Conservation (phyloP, 2,329 filamentous ascomycete genomes). For the Bipolaris oryzae region DNA sequence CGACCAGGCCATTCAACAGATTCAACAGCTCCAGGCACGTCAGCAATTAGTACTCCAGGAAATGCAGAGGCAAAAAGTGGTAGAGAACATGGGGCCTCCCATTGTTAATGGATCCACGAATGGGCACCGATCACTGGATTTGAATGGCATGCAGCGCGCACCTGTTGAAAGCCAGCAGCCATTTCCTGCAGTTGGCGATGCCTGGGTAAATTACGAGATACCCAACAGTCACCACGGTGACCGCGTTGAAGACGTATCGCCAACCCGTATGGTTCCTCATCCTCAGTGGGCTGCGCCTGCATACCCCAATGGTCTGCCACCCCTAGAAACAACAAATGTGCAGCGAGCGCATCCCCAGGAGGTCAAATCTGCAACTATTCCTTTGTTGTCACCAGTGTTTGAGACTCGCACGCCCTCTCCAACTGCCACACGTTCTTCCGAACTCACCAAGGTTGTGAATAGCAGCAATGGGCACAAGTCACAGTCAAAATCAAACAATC, state of each 20-base stretch:
- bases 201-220: conserved; percentile 36
- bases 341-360: conserved; percentile 47
- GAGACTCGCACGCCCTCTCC: conserved; percentile 76
- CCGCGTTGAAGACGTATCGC: conserved; percentile 36
- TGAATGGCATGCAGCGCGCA: conserved; percentile 30
- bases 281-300: conserved; percentile 39
- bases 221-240: conserved; percentile 30
- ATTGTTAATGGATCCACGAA: conserved; percentile 39
- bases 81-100: conserved; percentile 25
- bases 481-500: conserved; percentile 36
- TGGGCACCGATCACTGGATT: conserved; percentile 21
- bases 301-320: conserved; percentile 39
- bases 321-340: conserved; percentile 53
- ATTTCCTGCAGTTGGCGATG: conserved; percentile 35
- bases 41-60: conserved; percentile 43
- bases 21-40: conserved; percentile 36
- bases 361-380: conserved; percentile 49
- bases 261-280: conserved; percentile 36
- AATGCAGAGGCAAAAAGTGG: conserved; percentile 39
- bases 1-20: conserved; percentile 31
- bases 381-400: conserved; percentile 72
- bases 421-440: conserved; percentile 57
- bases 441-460: conserved; percentile 37
- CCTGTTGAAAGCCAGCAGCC: conserved; percentile 35
- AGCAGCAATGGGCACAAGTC: conserved; percentile 37